Conservation (phyloP, 225 moss, liverwort and hornwort genomes). For the Marchantia polymorpha region DNA sequence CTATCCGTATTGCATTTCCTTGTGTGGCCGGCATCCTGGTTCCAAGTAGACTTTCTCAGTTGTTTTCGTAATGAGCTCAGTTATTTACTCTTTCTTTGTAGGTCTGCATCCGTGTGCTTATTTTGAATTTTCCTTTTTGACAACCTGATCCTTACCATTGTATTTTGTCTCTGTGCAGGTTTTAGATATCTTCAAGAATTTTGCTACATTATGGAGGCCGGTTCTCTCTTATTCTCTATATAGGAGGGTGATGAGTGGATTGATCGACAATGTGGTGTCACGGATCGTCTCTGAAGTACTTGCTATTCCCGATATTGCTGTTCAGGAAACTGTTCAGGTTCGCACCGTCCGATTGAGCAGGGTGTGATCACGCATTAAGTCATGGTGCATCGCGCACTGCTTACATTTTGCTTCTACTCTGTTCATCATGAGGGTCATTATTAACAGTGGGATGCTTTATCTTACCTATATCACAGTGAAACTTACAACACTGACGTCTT, state of each 20-base stretch:
- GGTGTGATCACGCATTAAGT: no score
- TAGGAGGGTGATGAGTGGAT: constrained; percentile 50
- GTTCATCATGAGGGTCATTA: no score
- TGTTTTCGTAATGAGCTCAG: not conserved
- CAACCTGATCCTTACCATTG: not conserved
- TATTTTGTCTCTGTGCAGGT: constrained; percentile 41
- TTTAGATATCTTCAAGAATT: constrained; percentile 45
- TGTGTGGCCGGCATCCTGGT: not conserved
- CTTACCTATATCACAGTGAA: no score
- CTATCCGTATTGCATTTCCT: not conserved
- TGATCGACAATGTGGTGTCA: constrained; percentile 59
- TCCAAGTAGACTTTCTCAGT: not conserved
- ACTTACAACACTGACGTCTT: no score
- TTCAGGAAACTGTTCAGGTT: constrained; percentile 83
- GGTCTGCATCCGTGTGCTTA: not conserved
- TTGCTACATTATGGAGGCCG: constrained; percentile 60
- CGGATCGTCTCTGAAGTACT: constrained; percentile 68
- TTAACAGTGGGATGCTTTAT: no score
- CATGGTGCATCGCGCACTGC: no score
- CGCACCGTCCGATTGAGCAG: not conserved
- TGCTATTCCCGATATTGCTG: constrained; percentile 75
- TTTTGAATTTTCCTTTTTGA: not conserved
- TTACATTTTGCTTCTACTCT: no score
- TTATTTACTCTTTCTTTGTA: not conserved
- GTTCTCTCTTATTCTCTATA: constrained; percentile 53